phyloP scores from a whole-genome alignment of 192 early-diverging fungal species.

The Chytriomyces sp. region DNA sequence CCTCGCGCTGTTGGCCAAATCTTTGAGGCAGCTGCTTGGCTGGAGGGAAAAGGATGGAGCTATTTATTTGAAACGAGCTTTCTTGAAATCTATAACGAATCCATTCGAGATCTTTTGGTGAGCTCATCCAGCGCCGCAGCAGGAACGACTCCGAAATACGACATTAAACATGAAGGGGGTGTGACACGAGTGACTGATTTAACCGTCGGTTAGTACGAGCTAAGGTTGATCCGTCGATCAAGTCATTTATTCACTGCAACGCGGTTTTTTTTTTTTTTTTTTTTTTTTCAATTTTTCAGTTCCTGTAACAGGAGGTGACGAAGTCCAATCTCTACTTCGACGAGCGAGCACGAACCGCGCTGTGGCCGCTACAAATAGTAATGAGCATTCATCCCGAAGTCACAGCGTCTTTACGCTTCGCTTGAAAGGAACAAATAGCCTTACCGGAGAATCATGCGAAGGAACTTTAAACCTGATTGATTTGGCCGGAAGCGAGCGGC shows the following conservation, averaged over 20 bases:
- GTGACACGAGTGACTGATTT: conserved; percentile 81
- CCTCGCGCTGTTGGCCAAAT: conserved; percentile 92
- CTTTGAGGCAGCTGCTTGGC: conserved; percentile 72
- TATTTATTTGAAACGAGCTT: conserved; percentile 88
- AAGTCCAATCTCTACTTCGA: conserved; percentile 73
- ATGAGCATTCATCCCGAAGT: conserved; percentile 90
- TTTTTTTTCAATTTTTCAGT: conserved; percentile 54
- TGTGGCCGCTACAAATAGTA: conserved; percentile 89
- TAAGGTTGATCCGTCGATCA: conserved; percentile 5
- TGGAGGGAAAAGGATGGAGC: conserved; percentile 83
- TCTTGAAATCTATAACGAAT: conserved; percentile 97
- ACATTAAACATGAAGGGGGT: conserved; percentile 80
- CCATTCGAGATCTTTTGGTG: conserved; percentile 80
- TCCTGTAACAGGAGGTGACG: conserved; percentile 70
- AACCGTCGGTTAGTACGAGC: conserved; percentile 55
- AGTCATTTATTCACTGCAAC: conserved; percentile 1
- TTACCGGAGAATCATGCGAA: conserved; percentile 72
- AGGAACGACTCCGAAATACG: conserved; percentile 66
- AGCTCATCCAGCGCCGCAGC: conserved; percentile 37
- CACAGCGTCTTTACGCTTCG: conserved; percentile 93
- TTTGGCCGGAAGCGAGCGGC: conserved; percentile 90
- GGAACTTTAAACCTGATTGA: conserved; percentile 93
- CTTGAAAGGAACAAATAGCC: conserved; percentile 72
- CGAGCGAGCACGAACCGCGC: conserved; percentile 84
- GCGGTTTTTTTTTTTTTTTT: not conserved